A percentile compares a stretch with the other conserved stretches of the same genome.
phyloP scores from a whole-genome alignment of 2,329 filamentous ascomycete genomes.

The Fusarium humuli region DNA sequence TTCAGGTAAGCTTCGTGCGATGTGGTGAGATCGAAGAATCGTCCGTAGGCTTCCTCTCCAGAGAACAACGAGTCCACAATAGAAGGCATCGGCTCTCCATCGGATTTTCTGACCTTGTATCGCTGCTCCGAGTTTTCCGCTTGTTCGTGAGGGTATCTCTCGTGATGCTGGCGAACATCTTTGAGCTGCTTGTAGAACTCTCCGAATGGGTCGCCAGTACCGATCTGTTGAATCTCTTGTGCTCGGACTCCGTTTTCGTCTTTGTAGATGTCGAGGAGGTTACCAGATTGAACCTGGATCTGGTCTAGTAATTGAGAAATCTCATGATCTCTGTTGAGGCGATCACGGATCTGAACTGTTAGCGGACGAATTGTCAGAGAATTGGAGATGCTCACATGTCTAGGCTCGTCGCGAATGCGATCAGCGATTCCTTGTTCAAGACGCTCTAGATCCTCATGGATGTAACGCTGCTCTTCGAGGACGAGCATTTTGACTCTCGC shows the following conservation, averaged over 20 bases:
- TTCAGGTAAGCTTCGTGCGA: slow-evolving; percentile 92
- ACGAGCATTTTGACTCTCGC: slow-evolving; percentile 73
- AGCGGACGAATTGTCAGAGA: slow-evolving; percentile 24
- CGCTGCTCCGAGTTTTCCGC: slow-evolving; percentile 95
- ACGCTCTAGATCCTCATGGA: slow-evolving; percentile 96
- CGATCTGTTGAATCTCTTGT: slow-evolving; percentile 85
- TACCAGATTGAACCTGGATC: slow-evolving; percentile 86
- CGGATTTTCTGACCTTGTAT: slow-evolving; percentile 78
- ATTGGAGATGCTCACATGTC: slow-evolving; percentile 71
- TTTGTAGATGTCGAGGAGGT: slow-evolving; percentile 84
- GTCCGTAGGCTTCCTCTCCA: slow-evolving; percentile 92
- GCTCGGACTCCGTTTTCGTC: slow-evolving; percentile 78
- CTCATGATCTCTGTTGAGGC: slow-evolving; percentile 91
- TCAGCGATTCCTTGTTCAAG: slow-evolving; percentile 94
- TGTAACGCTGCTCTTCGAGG: slow-evolving; percentile 90
- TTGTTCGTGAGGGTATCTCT: slow-evolving; percentile 91
- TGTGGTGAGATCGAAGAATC: slow-evolving; percentile 88
- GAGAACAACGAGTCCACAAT: slow-evolving; percentile 93
- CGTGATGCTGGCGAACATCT: slow-evolving; percentile 87
- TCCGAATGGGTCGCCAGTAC: slow-evolving; percentile 86
- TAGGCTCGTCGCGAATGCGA: slow-evolving; percentile 87
- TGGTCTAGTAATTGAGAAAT: slow-evolving; percentile 86
- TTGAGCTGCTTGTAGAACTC: slow-evolving; percentile 89
- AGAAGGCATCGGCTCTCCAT: slow-evolving; percentile 71
- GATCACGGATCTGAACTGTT: slow-evolving; percentile 78